Base-by-base conservation (phyloP, 208 protist genomes). In the Paratrypanosoma confusum region DNA sequence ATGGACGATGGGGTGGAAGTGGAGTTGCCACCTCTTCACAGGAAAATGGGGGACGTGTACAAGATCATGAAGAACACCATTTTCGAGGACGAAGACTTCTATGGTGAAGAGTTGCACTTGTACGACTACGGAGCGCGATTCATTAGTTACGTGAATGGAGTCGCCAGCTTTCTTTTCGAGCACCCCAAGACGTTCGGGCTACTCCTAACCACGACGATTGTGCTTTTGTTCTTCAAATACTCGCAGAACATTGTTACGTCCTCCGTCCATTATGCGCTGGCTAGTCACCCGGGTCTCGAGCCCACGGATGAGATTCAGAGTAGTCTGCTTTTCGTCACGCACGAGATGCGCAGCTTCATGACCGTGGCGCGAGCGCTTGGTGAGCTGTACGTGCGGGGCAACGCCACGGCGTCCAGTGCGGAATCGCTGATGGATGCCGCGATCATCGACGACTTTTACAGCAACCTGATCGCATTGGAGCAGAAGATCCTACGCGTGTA, bases 51-150 rank as follows among this genome's bases (percentile, higher is more conserved):
- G 3, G 61, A 72, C 10, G 42, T 69, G 17, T 75, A 71, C 44
- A 57, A 65, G 3, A 72, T 72, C 51, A 81, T 81, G 71, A 74
- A 65, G 50, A 55, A 56, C 54, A 72, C 71, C 31, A 71, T 80
- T 50, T 75, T 72, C 57, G 55, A 41, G 3, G 71, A 75, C 50
- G 62, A 69, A 38, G 66, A 68, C 49, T 29, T 48, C 16, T 53
- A 49, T 26, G 11, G 5, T 11, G n/a, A n/a, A n/a, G n/a, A n/a
- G n/a, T n/a, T n/a, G n/a, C n/a, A n/a, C n/a, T n/a, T n/a, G n/a
- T n/a, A n/a, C n/a, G 64, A 78, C 49, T 72, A 53, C 40, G 69
- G 69, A 6, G 60, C 45, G 13, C 52, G 42, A 25, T 71, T 78
- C 27, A 64, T 78, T 21, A 59, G 49, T 36, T 78, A 78, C 55